These are phyloP conservation scores for Backusella macrospora DNA, from an alignment of 192 early-diverging fungal species.

Conservation along the genomic window DNA sequence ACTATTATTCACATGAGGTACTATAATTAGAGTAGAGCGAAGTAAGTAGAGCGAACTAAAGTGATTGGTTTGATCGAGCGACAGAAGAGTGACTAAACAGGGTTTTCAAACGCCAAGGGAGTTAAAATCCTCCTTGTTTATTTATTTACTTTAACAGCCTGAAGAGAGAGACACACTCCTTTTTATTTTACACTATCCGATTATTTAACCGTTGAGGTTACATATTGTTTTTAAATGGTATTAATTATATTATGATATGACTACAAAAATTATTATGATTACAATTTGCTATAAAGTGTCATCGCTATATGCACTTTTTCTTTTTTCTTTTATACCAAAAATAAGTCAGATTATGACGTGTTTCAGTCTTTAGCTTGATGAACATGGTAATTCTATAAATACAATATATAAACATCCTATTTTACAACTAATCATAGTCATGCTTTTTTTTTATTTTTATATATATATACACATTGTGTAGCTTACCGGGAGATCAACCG, in stretches of 20 bases:
- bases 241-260: too few species aligned
- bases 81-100: background rate
- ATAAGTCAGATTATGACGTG: background rate
- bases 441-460: background rate
- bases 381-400: background rate
- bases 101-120: slow-evolving; percentile 12
- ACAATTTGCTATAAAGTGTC: background rate
- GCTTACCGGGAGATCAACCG: slow-evolving; percentile 10
- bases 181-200: slow-evolving; percentile 1
- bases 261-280: background rate
- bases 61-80: background rate
- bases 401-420: background rate
- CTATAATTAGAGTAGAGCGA: slow-evolving; percentile 1
- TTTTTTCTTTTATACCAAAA: background rate
- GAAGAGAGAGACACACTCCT: background rate
- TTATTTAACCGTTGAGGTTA: background rate
- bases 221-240: background rate
- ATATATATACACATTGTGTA: background rate
- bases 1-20: slow-evolving; percentile 1
- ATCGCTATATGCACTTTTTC: background rate
- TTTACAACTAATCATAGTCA: background rate
- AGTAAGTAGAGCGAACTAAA: background rate
- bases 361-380: background rate
- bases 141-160: slow-evolving; percentile 4
- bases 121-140: background rate